Conservation (phyloP, 163 green algal genomes). For the Chlorella variabilis region DNA sequence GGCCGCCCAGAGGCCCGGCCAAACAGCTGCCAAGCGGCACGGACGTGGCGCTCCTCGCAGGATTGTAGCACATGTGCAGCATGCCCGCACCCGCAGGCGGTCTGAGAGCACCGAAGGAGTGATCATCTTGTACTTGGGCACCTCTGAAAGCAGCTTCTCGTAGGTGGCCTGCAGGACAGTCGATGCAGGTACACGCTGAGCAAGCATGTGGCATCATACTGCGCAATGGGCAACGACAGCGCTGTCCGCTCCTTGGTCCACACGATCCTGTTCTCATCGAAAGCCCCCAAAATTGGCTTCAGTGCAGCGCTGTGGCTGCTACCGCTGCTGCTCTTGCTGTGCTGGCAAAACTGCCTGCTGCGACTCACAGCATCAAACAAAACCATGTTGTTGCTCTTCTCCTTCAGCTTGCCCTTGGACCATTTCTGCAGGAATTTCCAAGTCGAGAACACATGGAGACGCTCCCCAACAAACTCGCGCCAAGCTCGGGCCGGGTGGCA, state of each 20-base stretch:
- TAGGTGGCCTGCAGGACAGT: slow-evolving; percentile 82
- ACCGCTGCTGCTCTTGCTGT: too few species aligned
- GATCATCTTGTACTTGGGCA: slow-evolving; percentile 99
- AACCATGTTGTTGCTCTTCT: slow-evolving; percentile 99
- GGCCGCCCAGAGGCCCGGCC: too few species aligned
- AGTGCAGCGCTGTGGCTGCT: too few species aligned
- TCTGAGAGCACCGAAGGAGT: slow-evolving; percentile 95
- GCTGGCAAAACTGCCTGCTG: too few species aligned
- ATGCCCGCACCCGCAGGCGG: slow-evolving; percentile 78
- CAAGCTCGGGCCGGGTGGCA: neutral
- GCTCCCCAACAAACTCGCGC: neutral
- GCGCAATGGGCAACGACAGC: neutral
- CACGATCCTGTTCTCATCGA: too few species aligned
- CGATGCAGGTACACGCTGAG: neutral
- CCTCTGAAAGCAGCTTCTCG: slow-evolving; percentile 97
- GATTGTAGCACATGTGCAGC: too few species aligned
- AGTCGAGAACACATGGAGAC: too few species aligned
- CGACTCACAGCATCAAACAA: slow-evolving; percentile 91
- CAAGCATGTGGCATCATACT: neutral
- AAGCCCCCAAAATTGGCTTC: too few species aligned
- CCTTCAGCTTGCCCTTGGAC: slow-evolving; percentile 98
- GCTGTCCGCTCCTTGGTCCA: too few species aligned
- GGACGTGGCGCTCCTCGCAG: too few species aligned
- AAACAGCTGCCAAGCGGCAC: too few species aligned
- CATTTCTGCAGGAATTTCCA: slow-evolving; percentile 81